A percentile compares a stretch with the other conserved stretches of the same genome.
Conservation (phyloP, 139 green algal species). For the Desmodesmus armatus region DNA sequence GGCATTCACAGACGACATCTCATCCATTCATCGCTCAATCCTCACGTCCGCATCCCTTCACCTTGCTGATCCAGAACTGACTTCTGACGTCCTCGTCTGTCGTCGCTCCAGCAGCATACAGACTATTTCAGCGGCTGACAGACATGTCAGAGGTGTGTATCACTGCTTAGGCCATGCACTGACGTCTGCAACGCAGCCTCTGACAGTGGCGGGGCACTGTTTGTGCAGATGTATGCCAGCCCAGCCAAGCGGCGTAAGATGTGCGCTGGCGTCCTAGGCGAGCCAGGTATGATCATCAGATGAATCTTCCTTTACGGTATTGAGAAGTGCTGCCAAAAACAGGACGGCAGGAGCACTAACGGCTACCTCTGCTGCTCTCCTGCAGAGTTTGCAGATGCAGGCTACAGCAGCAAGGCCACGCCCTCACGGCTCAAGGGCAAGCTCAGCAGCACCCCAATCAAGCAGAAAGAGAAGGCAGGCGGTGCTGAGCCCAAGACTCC, state of each 20-base stretch:
- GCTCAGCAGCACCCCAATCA: not conserved
- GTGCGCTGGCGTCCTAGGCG: not conserved
- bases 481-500: not conserved
- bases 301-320: not conserved
- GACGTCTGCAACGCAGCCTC: not conserved
- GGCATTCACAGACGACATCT: too few species aligned
- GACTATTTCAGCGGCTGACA: not conserved
- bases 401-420: not conserved
- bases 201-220: not conserved
- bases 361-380: conserved; percentile 1
- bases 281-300: not conserved
- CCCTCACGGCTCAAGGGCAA: conserved; percentile 5
- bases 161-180: not conserved
- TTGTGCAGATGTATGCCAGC: conserved; percentile 27
- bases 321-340: too few species aligned
- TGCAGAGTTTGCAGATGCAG: conserved; percentile 4
- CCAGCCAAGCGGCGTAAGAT: conserved; percentile 37
- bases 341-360: too few species aligned
- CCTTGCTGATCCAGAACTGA: too few species aligned
- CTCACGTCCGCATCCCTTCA: too few species aligned
- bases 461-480: not conserved
- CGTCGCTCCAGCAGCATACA: too few species aligned
- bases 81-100: too few species aligned
- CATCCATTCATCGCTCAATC: too few species aligned
- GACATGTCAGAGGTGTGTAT: conserved; percentile 24